A percentile compares a stretch with the other conserved stretches of the same genome.
Conservation (phyloP, 768 basidiomycete genomes). For the Mycena belliarum region DNA sequence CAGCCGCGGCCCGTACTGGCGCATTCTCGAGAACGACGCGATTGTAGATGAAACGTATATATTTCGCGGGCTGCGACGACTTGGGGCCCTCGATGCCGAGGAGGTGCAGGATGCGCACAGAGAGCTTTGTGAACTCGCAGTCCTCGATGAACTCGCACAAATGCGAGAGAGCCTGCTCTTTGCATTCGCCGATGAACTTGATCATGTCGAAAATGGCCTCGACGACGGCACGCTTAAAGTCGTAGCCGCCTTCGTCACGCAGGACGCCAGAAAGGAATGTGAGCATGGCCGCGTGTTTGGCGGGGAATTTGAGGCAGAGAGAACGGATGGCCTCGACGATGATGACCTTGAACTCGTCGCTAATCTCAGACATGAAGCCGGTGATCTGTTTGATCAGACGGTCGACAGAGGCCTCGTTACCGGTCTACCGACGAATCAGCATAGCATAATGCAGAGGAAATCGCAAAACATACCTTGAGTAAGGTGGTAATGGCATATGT, state of each 20-base stretch:
- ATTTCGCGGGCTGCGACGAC: slow-evolving; percentile 95
- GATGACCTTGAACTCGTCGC: slow-evolving; percentile 99
- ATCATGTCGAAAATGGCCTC: slow-evolving; percentile 99
- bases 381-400: slow-evolving; percentile 99
- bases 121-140: slow-evolving; percentile 99
- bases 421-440: slow-evolving; percentile 61
- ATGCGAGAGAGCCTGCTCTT: slow-evolving; percentile 96
- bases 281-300: slow-evolving; percentile 96
- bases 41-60: slow-evolving; percentile 99
- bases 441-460: neutral
- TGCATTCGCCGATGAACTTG: slow-evolving; percentile 93
- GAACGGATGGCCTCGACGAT: slow-evolving; percentile 98
- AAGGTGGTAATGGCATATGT: slow-evolving; percentile 98
- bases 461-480: slow-evolving; percentile 69
- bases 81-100: slow-evolving; percentile 96
- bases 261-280: slow-evolving; percentile 95
- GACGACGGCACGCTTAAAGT: slow-evolving; percentile 98
- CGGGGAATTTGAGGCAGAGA: slow-evolving; percentile 97
- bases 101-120: slow-evolving; percentile 93
- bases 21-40: slow-evolving; percentile 98
- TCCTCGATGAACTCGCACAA: slow-evolving; percentile 99
- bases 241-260: slow-evolving; percentile 97
- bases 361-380: slow-evolving; percentile 98
- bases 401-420: slow-evolving; percentile 98
- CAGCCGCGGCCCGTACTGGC: slow-evolving; percentile 95